Base-by-base conservation (phyloP, 768 basidiomycete species). In the Lentinula raphanica region DNA sequence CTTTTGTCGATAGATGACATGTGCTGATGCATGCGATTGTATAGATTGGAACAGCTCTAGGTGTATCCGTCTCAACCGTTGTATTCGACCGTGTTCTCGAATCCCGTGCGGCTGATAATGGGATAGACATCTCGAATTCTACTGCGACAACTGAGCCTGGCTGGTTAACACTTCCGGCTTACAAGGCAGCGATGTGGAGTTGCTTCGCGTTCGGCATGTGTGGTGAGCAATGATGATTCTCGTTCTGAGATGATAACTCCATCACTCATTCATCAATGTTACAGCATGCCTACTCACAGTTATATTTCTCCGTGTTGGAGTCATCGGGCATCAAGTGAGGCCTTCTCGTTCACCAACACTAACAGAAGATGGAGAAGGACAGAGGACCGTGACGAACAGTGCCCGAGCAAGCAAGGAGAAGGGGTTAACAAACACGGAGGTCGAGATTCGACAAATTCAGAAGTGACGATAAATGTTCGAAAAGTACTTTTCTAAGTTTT, bases 41-140 rank as follows among this genome's bases (percentile, higher is more conserved):
- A 2, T 59, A 87, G 87, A 69, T 91, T 13, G 90, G 89, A 6
- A 82, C 81, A 0, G 79, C 87, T 5, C 76, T 90, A 36, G 90
- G 89, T 15, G 75, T 90, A 3, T 86, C 88, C 11, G 76, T 90
- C 15, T 79, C 83, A 7, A 90, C 88, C 0, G 85, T 90, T 29
- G 85, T 89, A 36, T 88, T 82, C 68, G 79, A 90, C 62, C 69
- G 76, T 1, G 78, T 82, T n/a, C 70, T 79, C 12, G 56, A 59
- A 3, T 59, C 69, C 12, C 64, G 74, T 28, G 68, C 76, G 13
- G 58, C 61, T 29, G 61, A 50, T 58, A 58, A 66, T 40, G 76
- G 72, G 32, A 72, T 78, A 11, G 46, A 60, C 23, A 42, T 74
- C 19, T 31, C 28, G 48, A 62, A 73, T 56, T 56, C 62, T 23